phyloP scores from a whole-genome alignment of 139 green algal genomes.

The Chlorella sp. region DNA sequence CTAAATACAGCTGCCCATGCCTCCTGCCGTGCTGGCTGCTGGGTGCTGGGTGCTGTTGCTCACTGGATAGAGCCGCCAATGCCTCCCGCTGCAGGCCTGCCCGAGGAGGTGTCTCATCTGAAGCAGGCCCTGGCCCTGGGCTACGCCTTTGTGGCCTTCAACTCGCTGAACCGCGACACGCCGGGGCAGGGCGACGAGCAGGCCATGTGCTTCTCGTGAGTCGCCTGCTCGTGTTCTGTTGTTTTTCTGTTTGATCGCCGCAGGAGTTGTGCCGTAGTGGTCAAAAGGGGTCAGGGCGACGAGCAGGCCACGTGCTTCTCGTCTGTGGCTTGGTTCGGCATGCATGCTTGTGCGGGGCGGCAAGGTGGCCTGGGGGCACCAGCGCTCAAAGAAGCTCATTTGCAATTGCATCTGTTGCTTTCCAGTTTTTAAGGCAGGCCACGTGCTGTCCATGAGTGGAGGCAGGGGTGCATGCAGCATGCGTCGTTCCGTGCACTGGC shows the following conservation, averaged over 20 bases:
- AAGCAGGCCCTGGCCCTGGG: neutral
- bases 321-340: no score
- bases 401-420: no score
- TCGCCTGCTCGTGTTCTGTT: no score
- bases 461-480: no score
- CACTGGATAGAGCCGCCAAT: neutral
- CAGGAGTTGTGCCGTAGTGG: no score
- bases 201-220: neutral
- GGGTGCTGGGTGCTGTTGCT: neutral
- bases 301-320: neutral
- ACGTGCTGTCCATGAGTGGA: no score
- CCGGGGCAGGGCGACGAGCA: neutral
- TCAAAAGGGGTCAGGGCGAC: no score
- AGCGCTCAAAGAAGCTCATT: neutral
- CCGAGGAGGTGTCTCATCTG: neutral
- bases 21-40: neutral
- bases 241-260: no score
- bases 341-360: no score
- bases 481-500: no score
- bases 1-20: neutral
- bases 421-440: no score
- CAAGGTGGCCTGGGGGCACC: no score
- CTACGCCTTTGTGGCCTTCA: constrained; percentile 2
- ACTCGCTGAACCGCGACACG: neutral
- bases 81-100: neutral